Conservation (phyloP, 192 early-diverging fungal genomes). For the Backusella mclennaniae region DNA sequence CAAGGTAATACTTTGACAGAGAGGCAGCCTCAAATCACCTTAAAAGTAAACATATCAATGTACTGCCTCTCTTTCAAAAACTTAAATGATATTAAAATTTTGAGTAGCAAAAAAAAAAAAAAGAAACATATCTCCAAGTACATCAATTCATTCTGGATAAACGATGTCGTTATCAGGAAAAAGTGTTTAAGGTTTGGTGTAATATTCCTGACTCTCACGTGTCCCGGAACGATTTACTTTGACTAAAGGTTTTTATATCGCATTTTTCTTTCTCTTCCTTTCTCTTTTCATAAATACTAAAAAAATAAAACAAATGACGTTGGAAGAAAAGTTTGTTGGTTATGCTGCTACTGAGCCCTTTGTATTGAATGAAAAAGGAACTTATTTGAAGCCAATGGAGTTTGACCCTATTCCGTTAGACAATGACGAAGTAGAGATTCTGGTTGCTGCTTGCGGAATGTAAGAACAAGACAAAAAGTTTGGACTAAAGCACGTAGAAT, state of each 20-base stretch:
- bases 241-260: neutral
- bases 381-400: slow-evolving; percentile 17
- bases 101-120: too few species aligned
- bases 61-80: neutral
- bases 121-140: neutral
- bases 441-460: slow-evolving; percentile 46
- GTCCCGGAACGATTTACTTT: neutral
- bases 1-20: too few species aligned
- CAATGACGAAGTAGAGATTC: slow-evolving; percentile 47
- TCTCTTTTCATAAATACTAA: neutral
- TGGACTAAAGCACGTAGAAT: neutral
- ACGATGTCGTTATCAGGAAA: neutral
- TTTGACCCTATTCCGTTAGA: slow-evolving; percentile 40
- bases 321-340: slow-evolving; percentile 20
- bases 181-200: neutral
- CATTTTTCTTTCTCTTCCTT: neutral
- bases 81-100: neutral
- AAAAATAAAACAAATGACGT: neutral
- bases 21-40: too few species aligned
- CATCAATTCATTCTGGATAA: neutral
- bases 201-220: neutral
- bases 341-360: slow-evolving; percentile 24
- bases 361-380: slow-evolving; percentile 5
- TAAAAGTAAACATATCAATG: too few species aligned
- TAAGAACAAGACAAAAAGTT: slow-evolving; percentile 14